Evolutionary conservation across 768 basidiomycete species (phyloP), one percentile per base, ranked within the genome.

Genomic region (Lactifluus volemus): DNA sequence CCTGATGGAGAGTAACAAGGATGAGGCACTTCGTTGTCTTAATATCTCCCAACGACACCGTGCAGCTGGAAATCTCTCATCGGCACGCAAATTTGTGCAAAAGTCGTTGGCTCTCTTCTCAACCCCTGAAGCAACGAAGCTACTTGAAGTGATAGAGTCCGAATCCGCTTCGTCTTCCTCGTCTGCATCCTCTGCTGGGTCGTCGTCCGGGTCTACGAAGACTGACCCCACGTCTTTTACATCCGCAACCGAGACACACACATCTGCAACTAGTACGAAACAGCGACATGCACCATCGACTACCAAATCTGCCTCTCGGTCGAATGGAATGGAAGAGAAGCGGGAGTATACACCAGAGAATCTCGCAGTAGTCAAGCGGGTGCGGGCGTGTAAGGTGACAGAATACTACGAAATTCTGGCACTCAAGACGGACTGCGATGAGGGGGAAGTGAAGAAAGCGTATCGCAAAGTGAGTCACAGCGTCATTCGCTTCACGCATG

Each of bases 331-430:
- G 42, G 64, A 53, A 38, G 64, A 58, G 48, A 59, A 65, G 38
- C 79, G 92, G 71, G 89, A 90, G 52, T 97, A 89, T 73, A 96
- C 94, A 2, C 73, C 82, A 21, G 94, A 95, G 67, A 92, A 97
- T 72, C 71, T 78, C 17, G 80, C 82, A 4, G 81, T 95, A 48
- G 96, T 98, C 60, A 89, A 89, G 73, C 79, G 93, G 53, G 88
- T 98, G 50, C 81, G 87, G 68, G 71, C 77, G 34, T 98, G 96
- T 78, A 92, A 89, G 73, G 81, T 85, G 30, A 89, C 90, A 30
- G 86, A 89, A 69, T 98, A 96, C 72, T 98, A 98, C 72, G 92
- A 92, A 72, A 98, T 98, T 63, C 73, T 98, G 67, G 79, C 81
- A 6, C 71, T 93, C 65, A 83, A 87, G 73, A 84, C 79, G 72